Evolutionary conservation across 75 land plant species (phyloP), one percentile per base, ranked within the genome.

Genomic region (Pinus taeda): DNA sequence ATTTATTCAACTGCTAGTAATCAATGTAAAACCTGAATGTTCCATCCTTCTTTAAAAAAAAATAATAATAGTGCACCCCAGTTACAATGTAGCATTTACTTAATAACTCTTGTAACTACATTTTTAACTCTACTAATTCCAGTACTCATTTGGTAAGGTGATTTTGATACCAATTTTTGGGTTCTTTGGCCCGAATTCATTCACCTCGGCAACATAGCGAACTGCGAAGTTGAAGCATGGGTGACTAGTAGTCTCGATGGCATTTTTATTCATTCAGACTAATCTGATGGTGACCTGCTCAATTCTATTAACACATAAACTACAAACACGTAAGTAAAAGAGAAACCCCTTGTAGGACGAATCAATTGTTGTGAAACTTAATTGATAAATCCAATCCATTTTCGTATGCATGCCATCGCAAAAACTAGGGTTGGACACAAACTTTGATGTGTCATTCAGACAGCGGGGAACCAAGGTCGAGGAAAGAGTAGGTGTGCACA

Each of bases 161-260:
- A 0, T 26, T 26, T 26, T 26, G 26, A 26, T 26, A 26, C n/a
- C 78, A 14, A 86, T 82, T 37, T 66, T 62, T 1, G 73, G 75
- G 57, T 81, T 76, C 62, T 76, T 75, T 5, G 92, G 92, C 24
- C 92, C 92, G 3, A 57, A 67, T 2, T n/a, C 45, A 37, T 90
- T 90, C 5, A 73, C 84, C 60, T 88, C 62, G 20, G 81, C 84
- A 55, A 88, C 94, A 83, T 92, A 92, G 30, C 88, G 59, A 74
- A 85, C 49, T 4, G 85, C 76, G 17, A 84, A 87, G 65, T 90
- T 74, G 60, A 84, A 84, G 62, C 94, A 92, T 24, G 83, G 63
- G 71, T 36, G 71, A 37, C 49, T 67, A n/a, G 9, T 67, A 8
- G 17, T 4, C 21, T 30, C 21, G 9, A 49, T 67, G 3, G 36